Base-by-base conservation (phyloP, 306 rosid species). In the Quercus bicolor region DNA sequence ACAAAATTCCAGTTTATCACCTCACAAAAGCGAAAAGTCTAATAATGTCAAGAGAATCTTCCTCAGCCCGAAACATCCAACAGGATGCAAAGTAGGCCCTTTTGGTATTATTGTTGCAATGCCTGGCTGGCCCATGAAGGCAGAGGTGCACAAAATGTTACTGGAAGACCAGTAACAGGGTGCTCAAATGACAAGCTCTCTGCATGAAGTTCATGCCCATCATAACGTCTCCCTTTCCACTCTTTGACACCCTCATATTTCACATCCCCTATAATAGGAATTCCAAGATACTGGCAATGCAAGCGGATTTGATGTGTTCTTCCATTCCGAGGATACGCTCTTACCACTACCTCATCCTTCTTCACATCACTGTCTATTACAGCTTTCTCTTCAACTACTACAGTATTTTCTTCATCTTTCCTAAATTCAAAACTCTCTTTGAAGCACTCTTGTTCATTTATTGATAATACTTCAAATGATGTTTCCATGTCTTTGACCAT, bases 231-330 rank as follows among this genome's bases (percentile, higher is more conserved):
- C 23, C 87, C 95, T 70, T 84, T 84, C 96, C 95, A 95, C 64
- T 92, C 90, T n/a, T 68, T 74, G 33, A 81, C 89, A 55, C 98
- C 98, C 78, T 92, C 97, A 72, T 95, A 95, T 86, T 95, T 95
- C 75, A 95, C 98, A 84, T 95, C 98, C 37, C 98, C 98, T 70
- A 82, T 72, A 4, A 95, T 88, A 3, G 98, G 88, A 84, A 91
- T 91, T 84, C 98, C 96, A 64, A 95, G 90, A 83, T 91, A 92
- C 64, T 95, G 98, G 75, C 97, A 92, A 28, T 92, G 98, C 89
- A 91, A 73, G 21, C 92, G 96, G 86, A 95, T 95, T 75, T 95
- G 98, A 84, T 95, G 98, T 8, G 98, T 89, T 85, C 98, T 84
- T 82, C 98, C 98, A 79, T 95, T 92, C 54, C 74, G 80, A 45